Evolutionary conservation across 2,329 filamentous ascomycete genomes (phyloP).

Genomic region (Penicillium olsonii): DNA sequence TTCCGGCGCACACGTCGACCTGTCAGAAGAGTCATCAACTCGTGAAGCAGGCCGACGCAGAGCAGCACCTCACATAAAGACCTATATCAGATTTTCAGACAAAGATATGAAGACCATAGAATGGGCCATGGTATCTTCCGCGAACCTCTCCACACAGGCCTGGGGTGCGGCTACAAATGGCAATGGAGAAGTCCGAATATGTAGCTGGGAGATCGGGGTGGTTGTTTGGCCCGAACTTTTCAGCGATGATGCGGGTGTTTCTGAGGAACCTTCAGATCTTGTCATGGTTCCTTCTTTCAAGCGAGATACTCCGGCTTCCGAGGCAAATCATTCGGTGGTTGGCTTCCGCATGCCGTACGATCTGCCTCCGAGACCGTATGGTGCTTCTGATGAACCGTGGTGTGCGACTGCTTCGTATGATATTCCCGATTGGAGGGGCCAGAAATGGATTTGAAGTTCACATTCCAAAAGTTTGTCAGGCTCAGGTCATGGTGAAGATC

Average conservation of each 20-base stretch:
- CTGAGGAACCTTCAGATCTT: slow-evolving; percentile 25
- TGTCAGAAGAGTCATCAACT: slow-evolving; percentile 10
- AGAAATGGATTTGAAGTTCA: slow-evolving; percentile 57
- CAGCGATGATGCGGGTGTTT: slow-evolving; percentile 15
- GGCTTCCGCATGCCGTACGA: slow-evolving; percentile 82
- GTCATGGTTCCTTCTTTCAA: slow-evolving; percentile 71
- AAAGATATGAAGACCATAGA: slow-evolving; percentile 57
- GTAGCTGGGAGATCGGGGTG: slow-evolving; percentile 83
- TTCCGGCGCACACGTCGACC: slow-evolving; percentile 10
- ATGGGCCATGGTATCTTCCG: slow-evolving; percentile 86
- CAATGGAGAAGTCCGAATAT: slow-evolving; percentile 66
- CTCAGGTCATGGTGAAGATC: no score
- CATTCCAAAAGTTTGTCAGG: no score
- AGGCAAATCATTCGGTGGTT: slow-evolving; percentile 46
- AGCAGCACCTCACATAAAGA: slow-evolving; percentile 87
- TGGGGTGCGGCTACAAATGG: slow-evolving; percentile 70
- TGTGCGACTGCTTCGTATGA: slow-evolving; percentile 63
- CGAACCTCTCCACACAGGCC: slow-evolving; percentile 86
- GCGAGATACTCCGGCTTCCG: slow-evolving; percentile 55
- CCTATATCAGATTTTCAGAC: slow-evolving; percentile 69
- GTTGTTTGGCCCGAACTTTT: slow-evolving; percentile 72
- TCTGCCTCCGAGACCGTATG: slow-evolving; percentile 70
- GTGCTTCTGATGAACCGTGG: slow-evolving; percentile 69
- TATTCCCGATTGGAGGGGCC: slow-evolving; percentile 60
- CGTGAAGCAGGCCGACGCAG: slow-evolving; percentile 62